Evolutionary conservation across 1,139 yeast genomes (phyloP).

Genomic region (Kodamaea ohmeri): DNA sequence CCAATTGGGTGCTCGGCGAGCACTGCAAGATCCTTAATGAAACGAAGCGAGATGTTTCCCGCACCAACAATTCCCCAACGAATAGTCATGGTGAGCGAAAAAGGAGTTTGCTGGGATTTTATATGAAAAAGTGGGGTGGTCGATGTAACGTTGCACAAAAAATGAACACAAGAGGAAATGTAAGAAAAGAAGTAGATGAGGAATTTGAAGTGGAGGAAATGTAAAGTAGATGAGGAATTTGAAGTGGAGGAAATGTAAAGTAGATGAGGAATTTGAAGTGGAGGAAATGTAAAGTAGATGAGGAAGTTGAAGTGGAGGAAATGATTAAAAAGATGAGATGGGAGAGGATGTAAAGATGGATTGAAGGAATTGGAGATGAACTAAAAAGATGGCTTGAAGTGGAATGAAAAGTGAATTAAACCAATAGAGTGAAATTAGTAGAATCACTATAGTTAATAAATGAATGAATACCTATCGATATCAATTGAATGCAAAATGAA

Average conservation of each 20-base stretch:
- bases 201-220: background rate
- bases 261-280: background rate
- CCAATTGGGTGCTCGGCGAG: slow-evolving; percentile 16
- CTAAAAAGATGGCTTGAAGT: too few relatives aligned
- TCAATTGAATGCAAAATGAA: too few relatives aligned
- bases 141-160: background rate
- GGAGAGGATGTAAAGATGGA: too few relatives aligned
- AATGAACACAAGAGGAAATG: background rate
- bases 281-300: background rate
- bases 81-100: slow-evolving; percentile 3
- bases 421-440: slow-evolving; percentile 1
- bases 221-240: background rate
- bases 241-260: background rate
- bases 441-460: too few relatives aligned
- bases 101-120: background rate
- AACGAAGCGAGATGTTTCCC: slow-evolving; percentile 42
- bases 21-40: slow-evolving; percentile 35
- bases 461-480: too few relatives aligned
- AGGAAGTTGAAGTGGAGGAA: background rate
- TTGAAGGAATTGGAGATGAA: too few relatives aligned
- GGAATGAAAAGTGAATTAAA: background rate
- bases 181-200: background rate
- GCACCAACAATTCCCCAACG: slow-evolving; percentile 48
- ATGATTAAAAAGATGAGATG: too few relatives aligned
- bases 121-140: background rate